Evolutionary conservation across 2,329 filamentous ascomycete genomes (phyloP).

Genomic region (Fusarium sterilihyphosum): DNA sequence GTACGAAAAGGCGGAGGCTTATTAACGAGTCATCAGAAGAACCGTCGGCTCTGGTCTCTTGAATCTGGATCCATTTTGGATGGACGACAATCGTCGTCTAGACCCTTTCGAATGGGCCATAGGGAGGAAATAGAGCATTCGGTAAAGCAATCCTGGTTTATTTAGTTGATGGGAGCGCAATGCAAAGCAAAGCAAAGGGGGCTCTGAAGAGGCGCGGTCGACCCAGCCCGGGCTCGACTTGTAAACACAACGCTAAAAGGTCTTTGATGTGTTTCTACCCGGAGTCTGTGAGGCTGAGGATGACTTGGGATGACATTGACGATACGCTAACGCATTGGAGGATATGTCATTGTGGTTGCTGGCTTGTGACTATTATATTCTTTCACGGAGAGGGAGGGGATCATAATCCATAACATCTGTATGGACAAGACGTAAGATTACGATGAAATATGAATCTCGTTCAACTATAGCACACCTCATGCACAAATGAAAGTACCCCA

Average conservation of each 20-base stretch:
- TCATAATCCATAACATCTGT: background rate
- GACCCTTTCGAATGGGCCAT: conserved; percentile 3
- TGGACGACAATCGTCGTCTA: conserved; percentile 15
- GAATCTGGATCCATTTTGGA: conserved; percentile 18
- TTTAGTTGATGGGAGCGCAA: conserved; percentile 1
- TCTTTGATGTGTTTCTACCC: background rate
- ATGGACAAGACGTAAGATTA: conserved; percentile 2
- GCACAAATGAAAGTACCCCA: conserved; percentile 33
- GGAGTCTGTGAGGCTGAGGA: conserved; percentile 25
- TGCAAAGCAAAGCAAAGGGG: conserved; percentile 11
- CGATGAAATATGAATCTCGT: conserved; percentile 1
- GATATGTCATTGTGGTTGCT: conserved; percentile 1
- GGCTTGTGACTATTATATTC: background rate
- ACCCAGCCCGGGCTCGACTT: conserved; percentile 9
- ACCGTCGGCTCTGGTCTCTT: background rate
- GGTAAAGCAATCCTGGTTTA: conserved; percentile 16
- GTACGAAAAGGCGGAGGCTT: conserved; percentile 9
- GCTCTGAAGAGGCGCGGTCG: conserved; percentile 30
- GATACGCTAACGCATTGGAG: conserved; percentile 24
- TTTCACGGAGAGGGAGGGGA: background rate
- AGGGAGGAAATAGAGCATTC: background rate
- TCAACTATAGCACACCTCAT: background rate
- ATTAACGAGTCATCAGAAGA: background rate
- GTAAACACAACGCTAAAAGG: background rate
- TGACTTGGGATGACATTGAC: conserved; percentile 1